Evolutionary conservation across 176 grass and related monocot species (phyloP).

Genomic region (Typha latifolia): DNA sequence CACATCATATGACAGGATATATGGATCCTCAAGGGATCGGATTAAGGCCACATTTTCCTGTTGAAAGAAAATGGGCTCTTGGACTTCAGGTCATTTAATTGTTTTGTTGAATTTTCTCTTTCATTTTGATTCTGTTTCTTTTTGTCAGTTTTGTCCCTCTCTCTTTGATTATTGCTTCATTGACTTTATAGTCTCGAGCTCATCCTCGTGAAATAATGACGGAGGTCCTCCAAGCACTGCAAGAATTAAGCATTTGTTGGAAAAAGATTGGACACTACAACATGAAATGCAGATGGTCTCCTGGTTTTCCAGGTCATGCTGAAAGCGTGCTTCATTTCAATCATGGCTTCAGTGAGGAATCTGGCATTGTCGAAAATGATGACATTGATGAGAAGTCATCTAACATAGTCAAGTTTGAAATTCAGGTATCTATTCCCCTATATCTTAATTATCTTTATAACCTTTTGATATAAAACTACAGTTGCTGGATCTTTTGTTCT

Average conservation of each 20-base stretch:
- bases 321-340: constrained; percentile 35
- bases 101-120: neutral
- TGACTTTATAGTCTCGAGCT: constrained; percentile 60
- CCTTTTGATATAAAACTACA: neutral
- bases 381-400: constrained; percentile 33
- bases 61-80: constrained; percentile 97
- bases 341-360: constrained; percentile 49
- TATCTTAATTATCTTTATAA: neutral
- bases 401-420: constrained; percentile 81
- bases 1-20: constrained; percentile 18
- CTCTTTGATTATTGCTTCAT: neutral
- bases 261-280: constrained; percentile 98
- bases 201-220: constrained; percentile 92
- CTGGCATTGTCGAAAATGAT: constrained; percentile 53
- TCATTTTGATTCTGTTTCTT: constrained; percentile 7
- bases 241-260: constrained; percentile 87
- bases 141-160: neutral
- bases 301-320: constrained; percentile 33
- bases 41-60: constrained; percentile 35
- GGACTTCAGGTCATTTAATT: constrained; percentile 68
- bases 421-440: constrained; percentile 48
- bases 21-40: constrained; percentile 44
- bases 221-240: constrained; percentile 80
- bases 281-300: constrained; percentile 81
- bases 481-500: neutral